Percentiles rank a stretch among this genome's conserved stretches.
These are phyloP conservation scores for Stachybotrys chlorohalonatus DNA, from an alignment of 2,329 filamentous ascomycete species.

Conservation along the genomic window DNA sequence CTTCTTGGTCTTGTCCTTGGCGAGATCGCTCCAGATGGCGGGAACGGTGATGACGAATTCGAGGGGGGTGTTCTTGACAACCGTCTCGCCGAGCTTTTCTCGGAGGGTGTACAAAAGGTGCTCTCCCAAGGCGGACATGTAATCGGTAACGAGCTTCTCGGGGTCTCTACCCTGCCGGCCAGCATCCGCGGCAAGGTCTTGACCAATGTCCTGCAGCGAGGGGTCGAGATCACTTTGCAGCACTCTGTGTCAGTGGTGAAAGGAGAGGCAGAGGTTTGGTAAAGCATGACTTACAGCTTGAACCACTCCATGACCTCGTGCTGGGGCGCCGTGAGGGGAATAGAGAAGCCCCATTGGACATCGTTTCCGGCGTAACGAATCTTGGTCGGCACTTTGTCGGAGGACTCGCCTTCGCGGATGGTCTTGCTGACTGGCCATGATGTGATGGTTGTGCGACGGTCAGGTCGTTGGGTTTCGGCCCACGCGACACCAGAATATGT, in stretches of 20 bases:
- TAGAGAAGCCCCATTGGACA: conserved; percentile 36
- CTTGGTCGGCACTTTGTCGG: conserved; percentile 37
- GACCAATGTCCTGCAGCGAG: conserved; percentile 21
- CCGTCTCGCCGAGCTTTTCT: conserved; percentile 29
- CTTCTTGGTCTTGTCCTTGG: conserved; percentile 37
- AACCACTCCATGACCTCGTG: conserved; percentile 35
- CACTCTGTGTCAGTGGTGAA: conserved; percentile 3
- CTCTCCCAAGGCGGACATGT: conserved; percentile 31
- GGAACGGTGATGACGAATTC: conserved; percentile 41
- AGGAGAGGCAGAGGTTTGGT: too few species aligned
- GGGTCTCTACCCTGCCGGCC: conserved; percentile 22
- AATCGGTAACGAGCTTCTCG: conserved; percentile 35
- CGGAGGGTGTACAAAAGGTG: conserved; percentile 34
- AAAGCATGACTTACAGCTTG: conserved; percentile 30
- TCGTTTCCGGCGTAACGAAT: conserved; percentile 25
- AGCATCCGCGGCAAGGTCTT: conserved; percentile 15
- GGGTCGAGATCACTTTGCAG: conserved; percentile 24
- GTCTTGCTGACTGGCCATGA: conserved; percentile 31
- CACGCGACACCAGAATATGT: conserved; percentile 44
- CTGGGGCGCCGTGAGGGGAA: conserved; percentile 27
- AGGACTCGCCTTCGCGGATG: conserved; percentile 12
- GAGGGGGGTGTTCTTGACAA: conserved; percentile 30
- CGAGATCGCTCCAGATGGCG: conserved; percentile 45
- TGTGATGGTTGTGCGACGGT: conserved; percentile 25
- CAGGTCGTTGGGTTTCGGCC: conserved; percentile 29